These are phyloP conservation scores for Trichoderma harzianum DNA, from an alignment of 2,329 filamentous ascomycete species.

Conservation along the genomic window DNA sequence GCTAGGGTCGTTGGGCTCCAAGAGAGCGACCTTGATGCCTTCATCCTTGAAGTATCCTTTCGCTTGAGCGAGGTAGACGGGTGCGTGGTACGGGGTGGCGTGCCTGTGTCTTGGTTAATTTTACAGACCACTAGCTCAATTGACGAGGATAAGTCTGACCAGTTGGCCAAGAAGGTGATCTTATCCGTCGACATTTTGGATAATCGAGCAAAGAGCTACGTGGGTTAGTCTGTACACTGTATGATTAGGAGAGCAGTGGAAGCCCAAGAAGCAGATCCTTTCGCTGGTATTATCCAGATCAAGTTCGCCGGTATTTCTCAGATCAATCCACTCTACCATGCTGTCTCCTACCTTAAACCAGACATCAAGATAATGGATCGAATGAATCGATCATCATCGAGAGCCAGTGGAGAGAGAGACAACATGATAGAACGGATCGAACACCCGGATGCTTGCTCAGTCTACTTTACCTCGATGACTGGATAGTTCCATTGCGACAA, in stretches of 20 bases:
- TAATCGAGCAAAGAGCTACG: constrained; percentile 42
- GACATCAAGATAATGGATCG: neutral
- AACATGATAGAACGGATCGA: constrained; percentile 26
- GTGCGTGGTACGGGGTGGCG: constrained; percentile 77
- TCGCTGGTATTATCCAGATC: constrained; percentile 86
- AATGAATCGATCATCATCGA: neutral
- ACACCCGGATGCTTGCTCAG: constrained; percentile 47
- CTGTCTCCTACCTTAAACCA: neutral
- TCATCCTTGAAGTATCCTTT: constrained; percentile 73
- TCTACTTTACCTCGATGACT: constrained; percentile 45
- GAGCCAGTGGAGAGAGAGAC: neutral
- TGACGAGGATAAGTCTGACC: constrained; percentile 49
- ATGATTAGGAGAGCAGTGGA: constrained; percentile 28
- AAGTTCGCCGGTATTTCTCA: constrained; percentile 83
- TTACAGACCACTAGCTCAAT: neutral
- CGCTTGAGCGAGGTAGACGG: constrained; percentile 71
- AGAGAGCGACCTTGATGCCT: constrained; percentile 71
- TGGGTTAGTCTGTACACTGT: constrained; percentile 44
- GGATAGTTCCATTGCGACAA: constrained; percentile 33
- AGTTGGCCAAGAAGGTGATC: constrained; percentile 82
- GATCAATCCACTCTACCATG: constrained; percentile 39
- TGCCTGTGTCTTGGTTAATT: constrained; percentile 52
- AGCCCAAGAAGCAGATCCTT: constrained; percentile 75
- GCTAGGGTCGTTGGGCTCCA: constrained; percentile 77
- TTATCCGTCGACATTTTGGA: constrained; percentile 74